Evolutionary conservation across 768 basidiomycete species (phyloP).

Genomic region (Naganishia vishniacii): DNA sequence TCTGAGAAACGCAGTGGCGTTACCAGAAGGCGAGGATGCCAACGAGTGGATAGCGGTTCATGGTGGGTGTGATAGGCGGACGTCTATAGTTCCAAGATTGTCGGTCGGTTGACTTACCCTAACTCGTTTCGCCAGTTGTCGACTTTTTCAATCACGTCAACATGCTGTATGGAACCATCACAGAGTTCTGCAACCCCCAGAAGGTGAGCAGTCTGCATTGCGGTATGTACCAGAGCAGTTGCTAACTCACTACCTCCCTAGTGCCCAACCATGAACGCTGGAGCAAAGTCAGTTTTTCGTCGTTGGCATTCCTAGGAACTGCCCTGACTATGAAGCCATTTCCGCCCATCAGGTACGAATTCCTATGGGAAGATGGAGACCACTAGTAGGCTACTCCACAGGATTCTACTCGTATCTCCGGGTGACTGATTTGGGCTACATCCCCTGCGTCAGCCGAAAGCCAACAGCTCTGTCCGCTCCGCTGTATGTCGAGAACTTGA

Average conservation of each 20-base stretch:
- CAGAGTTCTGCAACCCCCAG: constrained; percentile 92
- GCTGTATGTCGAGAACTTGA: constrained; percentile 93
- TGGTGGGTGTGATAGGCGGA: constrained; percentile 55
- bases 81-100: background rate
- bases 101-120: background rate
- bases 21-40: constrained; percentile 93
- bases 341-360: constrained; percentile 35
- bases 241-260: constrained; percentile 20
- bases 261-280: constrained; percentile 49
- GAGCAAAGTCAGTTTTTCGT: constrained; percentile 35
- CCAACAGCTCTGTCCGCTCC: constrained; percentile 45
- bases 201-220: constrained; percentile 58
- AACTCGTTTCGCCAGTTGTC: constrained; percentile 60
- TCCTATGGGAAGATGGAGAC: constrained; percentile 49
- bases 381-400: constrained; percentile 36
- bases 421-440: no score
- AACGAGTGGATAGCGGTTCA: constrained; percentile 99
- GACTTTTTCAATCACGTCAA: constrained; percentile 99
- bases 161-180: constrained; percentile 97
- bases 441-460: constrained; percentile 48
- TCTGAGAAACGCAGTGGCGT: constrained; percentile 78
- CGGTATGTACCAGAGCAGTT: no score
- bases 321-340: no score
- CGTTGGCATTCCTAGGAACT: background rate
- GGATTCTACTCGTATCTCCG: constrained; percentile 62